Evolutionary conservation across 2,329 filamentous ascomycete genomes (phyloP).

Genomic region (Alternaria sp.): DNA sequence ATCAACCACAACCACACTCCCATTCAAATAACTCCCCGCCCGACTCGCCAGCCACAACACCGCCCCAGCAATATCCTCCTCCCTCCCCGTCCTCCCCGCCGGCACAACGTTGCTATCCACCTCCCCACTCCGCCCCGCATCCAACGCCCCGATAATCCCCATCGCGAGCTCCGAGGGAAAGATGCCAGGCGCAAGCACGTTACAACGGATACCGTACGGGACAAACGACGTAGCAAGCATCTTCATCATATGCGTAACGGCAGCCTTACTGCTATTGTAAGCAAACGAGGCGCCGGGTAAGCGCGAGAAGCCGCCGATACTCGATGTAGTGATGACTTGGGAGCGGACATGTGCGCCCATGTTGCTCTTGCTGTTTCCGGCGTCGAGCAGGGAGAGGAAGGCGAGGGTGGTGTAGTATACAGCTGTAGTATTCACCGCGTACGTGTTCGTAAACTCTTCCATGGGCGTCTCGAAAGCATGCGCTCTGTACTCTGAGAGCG

Average conservation of each 20-base stretch:
- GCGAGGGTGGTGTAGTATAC: constrained; percentile 55
- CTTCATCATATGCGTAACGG: constrained; percentile 60
- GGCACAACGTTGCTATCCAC: constrained; percentile 51
- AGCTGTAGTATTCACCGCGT: constrained; percentile 54
- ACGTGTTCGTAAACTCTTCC: constrained; percentile 45
- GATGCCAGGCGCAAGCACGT: constrained; percentile 60
- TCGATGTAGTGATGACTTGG: constrained; percentile 35
- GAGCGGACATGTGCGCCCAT: constrained; percentile 21
- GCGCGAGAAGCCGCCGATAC: constrained; percentile 18
- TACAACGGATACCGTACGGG: constrained; percentile 57
- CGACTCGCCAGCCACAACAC: constrained; percentile 71
- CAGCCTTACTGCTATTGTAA: constrained; percentile 55
- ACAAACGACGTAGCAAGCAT: constrained; percentile 56
- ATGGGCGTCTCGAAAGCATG: constrained; percentile 33
- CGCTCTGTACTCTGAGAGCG: constrained; percentile 28
- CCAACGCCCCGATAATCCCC: constrained; percentile 18
- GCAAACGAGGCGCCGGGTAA: constrained; percentile 23
- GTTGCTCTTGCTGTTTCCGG: constrained; percentile 45
- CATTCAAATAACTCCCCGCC: constrained; percentile 73
- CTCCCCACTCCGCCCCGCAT: constrained; percentile 2
- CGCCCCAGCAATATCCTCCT: constrained; percentile 70
- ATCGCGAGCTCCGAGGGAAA: constrained; percentile 33
- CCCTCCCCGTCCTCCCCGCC: constrained; percentile 66
- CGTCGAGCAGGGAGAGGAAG: constrained; percentile 55
- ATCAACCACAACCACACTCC: constrained; percentile 68